Conservation (phyloP, 805 yeast genomes). For the Myxozyma monticola region DNA sequence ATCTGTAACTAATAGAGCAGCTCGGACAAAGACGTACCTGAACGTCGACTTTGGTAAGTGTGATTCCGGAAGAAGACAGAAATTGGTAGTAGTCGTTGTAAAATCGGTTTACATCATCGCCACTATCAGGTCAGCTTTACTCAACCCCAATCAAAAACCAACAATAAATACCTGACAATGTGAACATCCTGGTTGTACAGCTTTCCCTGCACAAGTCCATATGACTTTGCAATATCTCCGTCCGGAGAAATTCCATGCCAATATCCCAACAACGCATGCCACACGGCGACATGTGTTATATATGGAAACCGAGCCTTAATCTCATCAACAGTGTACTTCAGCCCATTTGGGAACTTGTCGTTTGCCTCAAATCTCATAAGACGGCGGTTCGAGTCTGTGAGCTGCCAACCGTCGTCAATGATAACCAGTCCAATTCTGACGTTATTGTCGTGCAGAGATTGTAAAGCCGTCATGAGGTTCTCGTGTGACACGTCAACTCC, state of each 20-base stretch:
- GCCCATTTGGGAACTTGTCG: slow-evolving; percentile 36
- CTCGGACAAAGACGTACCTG: slow-evolving; percentile 30
- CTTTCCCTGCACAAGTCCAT: slow-evolving; percentile 14
- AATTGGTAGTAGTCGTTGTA: slow-evolving; percentile 36
- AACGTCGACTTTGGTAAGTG: slow-evolving; percentile 37
- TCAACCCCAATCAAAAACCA: background rate
- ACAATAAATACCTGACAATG: slow-evolving; percentile 12
- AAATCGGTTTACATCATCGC: slow-evolving; percentile 28
- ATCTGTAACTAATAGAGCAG: no score
- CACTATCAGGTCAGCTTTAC: slow-evolving; percentile 10
- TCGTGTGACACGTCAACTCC: slow-evolving; percentile 33
- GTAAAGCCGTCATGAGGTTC: slow-evolving; percentile 30
- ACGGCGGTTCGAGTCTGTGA: slow-evolving; percentile 28
- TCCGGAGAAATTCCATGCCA: slow-evolving; percentile 37
- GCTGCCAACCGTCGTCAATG: slow-evolving; percentile 41
- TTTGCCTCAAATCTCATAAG: slow-evolving; percentile 34
- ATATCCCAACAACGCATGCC: slow-evolving; percentile 39
- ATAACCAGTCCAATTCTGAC: slow-evolving; percentile 32
- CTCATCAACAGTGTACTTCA: slow-evolving; percentile 33
- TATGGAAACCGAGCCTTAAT: slow-evolving; percentile 31
- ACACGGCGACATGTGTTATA: slow-evolving; percentile 37
- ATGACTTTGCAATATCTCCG: slow-evolving; percentile 31
- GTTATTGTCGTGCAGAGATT: slow-evolving; percentile 31
- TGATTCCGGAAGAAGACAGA: slow-evolving; percentile 32
- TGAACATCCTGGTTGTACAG: slow-evolving; percentile 15